phyloP scores from a whole-genome alignment of 2,329 filamentous ascomycete genomes.

The Colletotrichum phormii region DNA sequence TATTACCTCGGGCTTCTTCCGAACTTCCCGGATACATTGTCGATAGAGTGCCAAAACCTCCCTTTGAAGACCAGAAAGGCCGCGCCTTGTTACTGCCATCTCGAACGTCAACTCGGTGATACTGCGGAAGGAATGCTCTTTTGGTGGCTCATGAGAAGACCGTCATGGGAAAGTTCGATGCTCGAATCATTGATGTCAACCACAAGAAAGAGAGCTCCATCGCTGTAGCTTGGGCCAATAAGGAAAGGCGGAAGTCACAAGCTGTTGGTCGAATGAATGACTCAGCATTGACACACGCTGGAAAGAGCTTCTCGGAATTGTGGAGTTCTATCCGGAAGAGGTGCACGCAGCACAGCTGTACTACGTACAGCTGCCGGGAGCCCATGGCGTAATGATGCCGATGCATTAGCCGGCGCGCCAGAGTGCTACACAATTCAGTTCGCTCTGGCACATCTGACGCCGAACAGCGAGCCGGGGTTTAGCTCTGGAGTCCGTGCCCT shows the following conservation, averaged over 20 bases:
- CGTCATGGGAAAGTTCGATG: conserved; percentile 5
- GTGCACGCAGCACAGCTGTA: neutral
- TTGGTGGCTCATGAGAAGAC: neutral
- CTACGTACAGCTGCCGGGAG: neutral
- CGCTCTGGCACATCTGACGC: conserved; percentile 1
- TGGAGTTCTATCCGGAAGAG: conserved; percentile 14
- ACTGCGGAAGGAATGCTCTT: neutral
- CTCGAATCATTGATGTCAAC: conserved; percentile 30
- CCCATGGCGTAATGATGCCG: conserved; percentile 4
- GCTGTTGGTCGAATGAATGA: neutral
- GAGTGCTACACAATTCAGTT: neutral
- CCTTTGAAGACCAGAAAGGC: conserved; percentile 87
- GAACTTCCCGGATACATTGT: conserved; percentile 82
- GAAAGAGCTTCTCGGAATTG: conserved; percentile 4
- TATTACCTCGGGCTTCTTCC: conserved; percentile 80
- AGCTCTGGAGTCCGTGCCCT: neutral
- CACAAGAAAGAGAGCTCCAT: conserved; percentile 5
- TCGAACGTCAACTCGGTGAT: neutral
- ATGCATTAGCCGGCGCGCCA: conserved; percentile 9
- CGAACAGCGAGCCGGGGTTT: conserved; percentile 1
- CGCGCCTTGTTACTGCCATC: conserved; percentile 32
- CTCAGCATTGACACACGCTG: conserved; percentile 8
- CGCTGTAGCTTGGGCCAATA: conserved; percentile 1
- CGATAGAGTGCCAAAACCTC: conserved; percentile 91
- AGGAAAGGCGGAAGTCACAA: neutral